Conservation (phyloP, 805 yeast genomes). For the Aciculoconidium aculeatum region DNA sequence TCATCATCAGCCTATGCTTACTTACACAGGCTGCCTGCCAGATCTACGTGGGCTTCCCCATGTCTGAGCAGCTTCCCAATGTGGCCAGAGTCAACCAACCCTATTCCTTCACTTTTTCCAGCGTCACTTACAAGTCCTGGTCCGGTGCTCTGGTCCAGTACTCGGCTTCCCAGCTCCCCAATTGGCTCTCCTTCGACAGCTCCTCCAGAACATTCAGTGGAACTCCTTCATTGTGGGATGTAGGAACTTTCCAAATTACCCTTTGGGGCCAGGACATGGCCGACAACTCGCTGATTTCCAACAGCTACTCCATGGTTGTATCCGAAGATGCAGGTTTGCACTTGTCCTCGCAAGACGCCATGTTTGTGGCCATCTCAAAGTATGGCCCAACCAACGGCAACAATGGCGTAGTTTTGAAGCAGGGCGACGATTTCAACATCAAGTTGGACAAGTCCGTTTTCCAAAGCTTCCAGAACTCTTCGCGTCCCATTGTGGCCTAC, state of each 20-base stretch:
- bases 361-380: conserved; percentile 48
- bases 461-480: conserved; percentile 34
- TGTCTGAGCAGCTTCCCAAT: conserved; percentile 77
- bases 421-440: conserved; percentile 62
- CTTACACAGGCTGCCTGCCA: too few species aligned
- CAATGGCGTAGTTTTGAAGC: conserved; percentile 65
- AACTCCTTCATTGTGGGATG: conserved; percentile 48
- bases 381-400: conserved; percentile 75
- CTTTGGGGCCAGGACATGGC: conserved; percentile 64
- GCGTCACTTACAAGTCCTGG: conserved; percentile 54
- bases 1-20: too few species aligned
- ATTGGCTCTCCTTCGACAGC: conserved; percentile 74
- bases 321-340: conserved; percentile 52
- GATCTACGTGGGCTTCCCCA: conserved; percentile 68
- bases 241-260: conserved; percentile 33
- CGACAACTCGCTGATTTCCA: conserved; percentile 40
- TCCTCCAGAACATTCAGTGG: conserved; percentile 61
- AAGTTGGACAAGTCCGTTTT: conserved; percentile 62
- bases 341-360: conserved; percentile 36
- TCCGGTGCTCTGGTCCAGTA: conserved; percentile 43
- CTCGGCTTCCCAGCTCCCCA: conserved; percentile 55
- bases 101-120: conserved; percentile 62
- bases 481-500: conserved; percentile 52
- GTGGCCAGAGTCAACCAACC: conserved; percentile 67
- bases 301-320: conserved; percentile 54